Evolutionary conservation across 2,329 filamentous ascomycete genomes (phyloP).

Genomic region (Scorias spongiosa): DNA sequence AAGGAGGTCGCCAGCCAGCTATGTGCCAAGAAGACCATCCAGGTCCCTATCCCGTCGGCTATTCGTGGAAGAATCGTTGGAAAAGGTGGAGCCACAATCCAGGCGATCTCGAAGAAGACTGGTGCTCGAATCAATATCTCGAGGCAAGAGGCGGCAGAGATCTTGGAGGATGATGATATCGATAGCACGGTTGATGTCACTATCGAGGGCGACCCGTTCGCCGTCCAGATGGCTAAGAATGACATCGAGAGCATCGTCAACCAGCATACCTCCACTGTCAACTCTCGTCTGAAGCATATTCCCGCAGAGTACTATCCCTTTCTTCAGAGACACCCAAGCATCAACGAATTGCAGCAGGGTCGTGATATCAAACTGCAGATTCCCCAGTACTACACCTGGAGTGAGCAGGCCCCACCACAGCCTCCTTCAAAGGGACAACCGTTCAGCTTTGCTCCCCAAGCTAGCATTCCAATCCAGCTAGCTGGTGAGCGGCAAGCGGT

Average conservation of each 20-base stretch:
- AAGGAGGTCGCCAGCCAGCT: conserved; percentile 82
- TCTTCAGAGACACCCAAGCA: conserved; percentile 46
- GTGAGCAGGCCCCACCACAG: conserved; percentile 49
- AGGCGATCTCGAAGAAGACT: conserved; percentile 74
- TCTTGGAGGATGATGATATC: conserved; percentile 56
- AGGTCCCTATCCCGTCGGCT: conserved; percentile 68
- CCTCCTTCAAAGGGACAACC: conserved; percentile 46
- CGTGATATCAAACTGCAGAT: conserved; percentile 70
- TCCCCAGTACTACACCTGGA: conserved; percentile 66
- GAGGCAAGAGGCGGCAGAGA: conserved; percentile 51
- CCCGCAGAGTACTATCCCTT: conserved; percentile 93
- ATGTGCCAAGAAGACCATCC: conserved; percentile 61
- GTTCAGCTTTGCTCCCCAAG: conserved; percentile 55
- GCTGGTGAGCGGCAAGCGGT: conserved; percentile 74
- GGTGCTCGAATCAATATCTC: conserved; percentile 85
- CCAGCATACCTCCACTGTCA: conserved; percentile 70
- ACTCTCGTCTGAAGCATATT: conserved; percentile 65
- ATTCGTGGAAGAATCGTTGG: conserved; percentile 85
- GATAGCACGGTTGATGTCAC: conserved; percentile 63
- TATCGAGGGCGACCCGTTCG: conserved; percentile 82
- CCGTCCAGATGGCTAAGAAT: conserved; percentile 67
- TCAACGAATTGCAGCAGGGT: conserved; percentile 53
- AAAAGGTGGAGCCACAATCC: conserved; percentile 77
- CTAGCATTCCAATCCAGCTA: conserved; percentile 67
- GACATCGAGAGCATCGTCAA: conserved; percentile 78